Evolutionary conservation across 1,284 basidiomycete species (phyloP).

Genomic region (Melampsora larici-populina): DNA sequence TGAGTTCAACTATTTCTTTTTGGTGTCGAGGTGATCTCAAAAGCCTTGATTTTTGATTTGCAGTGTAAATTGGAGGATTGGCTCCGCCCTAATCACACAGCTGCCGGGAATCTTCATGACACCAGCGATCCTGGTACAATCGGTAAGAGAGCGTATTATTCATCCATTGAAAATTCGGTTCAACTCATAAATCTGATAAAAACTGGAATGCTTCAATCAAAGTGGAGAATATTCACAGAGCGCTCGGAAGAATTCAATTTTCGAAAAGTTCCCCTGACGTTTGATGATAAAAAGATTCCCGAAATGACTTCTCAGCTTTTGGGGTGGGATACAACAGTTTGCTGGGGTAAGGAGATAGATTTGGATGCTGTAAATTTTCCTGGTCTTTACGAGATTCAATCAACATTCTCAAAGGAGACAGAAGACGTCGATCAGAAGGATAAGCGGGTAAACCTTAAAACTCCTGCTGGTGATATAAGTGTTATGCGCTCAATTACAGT

Average conservation of each 20-base stretch:
- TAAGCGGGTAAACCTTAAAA: no score
- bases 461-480: no score
- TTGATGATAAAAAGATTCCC: not conserved
- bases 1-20: no score
- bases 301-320: not conserved
- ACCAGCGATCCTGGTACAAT: not conserved
- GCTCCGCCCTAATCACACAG: not conserved
- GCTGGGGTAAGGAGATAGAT: not conserved
- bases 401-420: not conserved
- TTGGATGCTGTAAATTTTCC: not conserved
- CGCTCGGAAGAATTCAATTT: not conserved
- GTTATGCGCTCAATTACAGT: no score
- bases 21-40: no score
- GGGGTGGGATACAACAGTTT: not conserved
- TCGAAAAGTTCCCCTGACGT: not conserved
- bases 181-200: no score
- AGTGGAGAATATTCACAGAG: not conserved
- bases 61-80: no score
- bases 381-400: not conserved
- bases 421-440: no score
- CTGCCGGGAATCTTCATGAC: not conserved
- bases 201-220: no score
- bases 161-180: no score
- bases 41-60: no score
- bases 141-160: not conserved